Percentiles rank a stretch among this genome's conserved stretches.
Evolutionary conservation across 176 grass and related monocot genomes (phyloP).

Genomic region (Elymus sibiricus): DNA sequence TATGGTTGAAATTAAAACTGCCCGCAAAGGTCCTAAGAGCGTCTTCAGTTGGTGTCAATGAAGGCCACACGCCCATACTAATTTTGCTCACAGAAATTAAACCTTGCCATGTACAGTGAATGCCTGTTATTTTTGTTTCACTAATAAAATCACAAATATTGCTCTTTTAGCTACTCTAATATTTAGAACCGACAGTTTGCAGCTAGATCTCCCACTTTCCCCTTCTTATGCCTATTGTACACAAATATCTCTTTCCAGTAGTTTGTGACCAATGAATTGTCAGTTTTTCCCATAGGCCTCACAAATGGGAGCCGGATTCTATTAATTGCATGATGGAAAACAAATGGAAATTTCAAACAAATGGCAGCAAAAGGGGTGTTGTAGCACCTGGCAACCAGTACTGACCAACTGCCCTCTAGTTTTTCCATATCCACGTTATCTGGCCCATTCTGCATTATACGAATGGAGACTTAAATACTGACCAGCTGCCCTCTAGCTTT

Average conservation of each 20-base stretch:
- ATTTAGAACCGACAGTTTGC: background rate
- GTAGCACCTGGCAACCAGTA: background rate
- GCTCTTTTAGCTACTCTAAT: conserved; percentile 9
- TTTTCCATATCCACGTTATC: background rate
- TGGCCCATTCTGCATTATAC: background rate
- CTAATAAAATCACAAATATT: background rate
- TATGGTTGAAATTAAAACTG: background rate
- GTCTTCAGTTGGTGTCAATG: background rate
- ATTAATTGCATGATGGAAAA: background rate
- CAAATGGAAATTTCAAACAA: background rate
- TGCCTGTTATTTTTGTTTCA: background rate
- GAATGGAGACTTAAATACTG: background rate
- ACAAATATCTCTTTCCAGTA: background rate
- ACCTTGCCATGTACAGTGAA: background rate
- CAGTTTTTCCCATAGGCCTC: background rate
- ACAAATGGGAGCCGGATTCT: too few relatives aligned
- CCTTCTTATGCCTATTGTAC: background rate
- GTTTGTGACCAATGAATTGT: background rate
- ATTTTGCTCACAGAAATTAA: too few relatives aligned
- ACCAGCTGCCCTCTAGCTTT: background rate
- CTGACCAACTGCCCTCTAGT: background rate
- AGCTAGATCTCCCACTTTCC: background rate
- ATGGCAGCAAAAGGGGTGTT: background rate
- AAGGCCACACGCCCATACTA: background rate
- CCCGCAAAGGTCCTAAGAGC: background rate